Evolutionary conservation across 2,329 filamentous ascomycete species (phyloP).

Genomic region (Sporothrix phasma): DNA sequence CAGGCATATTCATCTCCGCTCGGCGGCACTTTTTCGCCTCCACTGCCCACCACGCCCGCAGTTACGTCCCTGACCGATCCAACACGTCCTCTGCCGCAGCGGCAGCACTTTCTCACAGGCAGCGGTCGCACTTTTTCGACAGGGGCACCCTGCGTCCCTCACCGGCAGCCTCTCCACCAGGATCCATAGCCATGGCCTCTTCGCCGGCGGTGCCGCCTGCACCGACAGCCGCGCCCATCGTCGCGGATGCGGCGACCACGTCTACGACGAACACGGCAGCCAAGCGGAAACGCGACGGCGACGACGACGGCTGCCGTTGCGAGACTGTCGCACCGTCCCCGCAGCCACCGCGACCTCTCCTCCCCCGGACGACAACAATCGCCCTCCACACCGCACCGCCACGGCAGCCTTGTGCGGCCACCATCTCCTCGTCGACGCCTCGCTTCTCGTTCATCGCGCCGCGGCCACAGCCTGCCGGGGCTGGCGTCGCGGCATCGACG

Average conservation of each 20-base stretch:
- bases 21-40: background rate
- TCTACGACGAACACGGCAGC: background rate
- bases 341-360: background rate
- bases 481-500: background rate
- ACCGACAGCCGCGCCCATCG: background rate
- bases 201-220: background rate
- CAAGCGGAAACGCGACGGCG: constrained; percentile 10
- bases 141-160: background rate
- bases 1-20: too few relatives aligned
- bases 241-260: too few relatives aligned
- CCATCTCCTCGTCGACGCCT: background rate
- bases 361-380: background rate
- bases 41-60: background rate
- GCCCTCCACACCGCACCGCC: background rate
- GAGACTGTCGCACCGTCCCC: background rate
- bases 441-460: constrained; percentile 1
- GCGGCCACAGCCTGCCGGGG: background rate
- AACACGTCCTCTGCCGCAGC: background rate
- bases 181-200: background rate
- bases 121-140: background rate
- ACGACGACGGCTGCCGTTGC: background rate
- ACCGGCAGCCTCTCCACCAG: background rate
- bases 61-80: background rate
- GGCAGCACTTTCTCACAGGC: background rate
- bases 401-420: too few relatives aligned